Percentiles rank a stretch among this genome's conserved stretches.
Conservation (phyloP, 2,329 filamentous ascomycete genomes). For the Akanthomyces uredinophilus region DNA sequence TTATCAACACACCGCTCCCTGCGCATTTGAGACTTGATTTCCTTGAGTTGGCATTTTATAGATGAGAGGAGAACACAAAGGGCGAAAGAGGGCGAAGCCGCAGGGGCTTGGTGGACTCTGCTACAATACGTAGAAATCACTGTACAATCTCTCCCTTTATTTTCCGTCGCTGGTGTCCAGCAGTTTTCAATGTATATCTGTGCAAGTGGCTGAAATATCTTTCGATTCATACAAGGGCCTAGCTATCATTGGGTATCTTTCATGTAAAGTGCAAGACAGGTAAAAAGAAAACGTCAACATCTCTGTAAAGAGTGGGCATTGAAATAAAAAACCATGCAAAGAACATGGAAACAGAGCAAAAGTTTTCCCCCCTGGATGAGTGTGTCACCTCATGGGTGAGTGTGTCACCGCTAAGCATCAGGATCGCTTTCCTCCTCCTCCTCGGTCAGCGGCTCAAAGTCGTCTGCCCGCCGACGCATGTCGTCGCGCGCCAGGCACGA, state of each 20-base stretch:
- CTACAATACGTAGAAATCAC: background rate
- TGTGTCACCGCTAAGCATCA: conserved; percentile 25
- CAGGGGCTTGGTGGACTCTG: conserved; percentile 1
- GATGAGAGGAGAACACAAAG: background rate
- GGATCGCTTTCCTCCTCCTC: conserved; percentile 32
- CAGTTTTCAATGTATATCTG: background rate
- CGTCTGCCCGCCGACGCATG: conserved; percentile 27
- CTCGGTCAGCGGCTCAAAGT: conserved; percentile 30
- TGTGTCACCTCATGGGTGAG: background rate
- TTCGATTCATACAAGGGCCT: background rate
- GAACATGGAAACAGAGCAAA: background rate
- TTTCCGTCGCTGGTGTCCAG: background rate
- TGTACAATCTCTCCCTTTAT: background rate
- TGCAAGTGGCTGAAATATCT: background rate
- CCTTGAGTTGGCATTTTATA: conserved; percentile 5
- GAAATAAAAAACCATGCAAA: background rate
- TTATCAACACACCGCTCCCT: conserved; percentile 1
- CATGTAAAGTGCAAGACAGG: background rate
- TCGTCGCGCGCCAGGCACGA: conserved; percentile 38
- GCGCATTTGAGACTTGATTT: conserved; percentile 6
- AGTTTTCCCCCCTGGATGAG: background rate
- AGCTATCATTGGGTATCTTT: conserved; percentile 3
- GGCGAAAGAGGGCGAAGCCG: background rate
- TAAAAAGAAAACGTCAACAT: background rate
- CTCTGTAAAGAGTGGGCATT: background rate